Evolutionary conservation across 768 basidiomycete genomes (phyloP), one percentile per base, ranked within the genome.

Genomic region (Lactifluus subvellereus): DNA sequence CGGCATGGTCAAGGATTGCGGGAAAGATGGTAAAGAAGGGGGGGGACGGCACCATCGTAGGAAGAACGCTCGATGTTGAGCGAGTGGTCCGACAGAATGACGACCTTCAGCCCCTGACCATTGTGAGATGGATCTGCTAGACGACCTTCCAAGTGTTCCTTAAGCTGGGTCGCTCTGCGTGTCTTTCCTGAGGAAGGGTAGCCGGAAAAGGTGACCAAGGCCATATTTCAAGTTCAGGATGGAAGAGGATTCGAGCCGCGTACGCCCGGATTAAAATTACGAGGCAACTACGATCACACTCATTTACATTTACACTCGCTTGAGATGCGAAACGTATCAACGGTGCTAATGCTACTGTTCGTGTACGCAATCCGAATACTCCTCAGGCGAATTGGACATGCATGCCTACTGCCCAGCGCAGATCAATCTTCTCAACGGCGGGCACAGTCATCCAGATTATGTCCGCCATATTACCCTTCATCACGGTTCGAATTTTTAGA

Each of bases 181-280:
- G 90, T 82, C 76, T 99, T 99, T 60, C 96, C 95, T 47, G 89
- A 87, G 67, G 80, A 86, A 0, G 96, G 96, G 75, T 81, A 95
- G 16, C 96, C 96, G 33, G 89, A 82, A 45, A 98, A 78, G 2
- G 94, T 96, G 67, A 99, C 78, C 47, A 97, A 80, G n/a, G 96
- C 93, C 96, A 98, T 97, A 58, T 42, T 18, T 6, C 20, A 20
- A 16, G 16, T 38, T 22, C 30, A 30, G 9, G 22, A 38, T 14
- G 48, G 43, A 43, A 20, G 48, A 20, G 16, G 4, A 48, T 7
- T 37, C 35, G 35, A 7, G 8, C 6, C 10, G 35, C 8, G 10
- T 10, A 11, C 35, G 35, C 35, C 8, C 10, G 35, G 35, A 37
- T 37, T 1, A 27, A 27, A 27, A 27, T 27, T 27, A 55, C 2